Evolutionary conservation across 1,139 yeast species (phyloP).

Genomic region (Torulaspora globosa): DNA sequence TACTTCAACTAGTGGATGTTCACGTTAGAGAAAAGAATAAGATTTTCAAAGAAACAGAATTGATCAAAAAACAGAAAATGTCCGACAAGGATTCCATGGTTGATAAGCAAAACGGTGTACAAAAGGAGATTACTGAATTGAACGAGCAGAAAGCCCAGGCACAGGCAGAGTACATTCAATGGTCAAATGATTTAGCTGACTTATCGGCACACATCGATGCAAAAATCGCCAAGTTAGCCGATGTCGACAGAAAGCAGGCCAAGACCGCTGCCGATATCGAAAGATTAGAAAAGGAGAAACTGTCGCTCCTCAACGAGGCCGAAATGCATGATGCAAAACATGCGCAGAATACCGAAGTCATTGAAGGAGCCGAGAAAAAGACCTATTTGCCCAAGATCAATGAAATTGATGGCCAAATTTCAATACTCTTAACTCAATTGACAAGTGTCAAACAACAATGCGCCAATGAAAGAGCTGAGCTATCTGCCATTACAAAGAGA

Average conservation of each 20-base stretch:
- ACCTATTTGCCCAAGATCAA: slow-evolving; percentile 27
- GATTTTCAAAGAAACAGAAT: slow-evolving; percentile 30
- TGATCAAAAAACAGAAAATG: slow-evolving; percentile 25
- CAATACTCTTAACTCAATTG: slow-evolving; percentile 21
- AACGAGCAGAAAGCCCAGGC: slow-evolving; percentile 21
- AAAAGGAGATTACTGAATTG: slow-evolving; percentile 26
- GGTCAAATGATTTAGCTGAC: slow-evolving; percentile 24
- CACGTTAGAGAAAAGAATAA: slow-evolving; percentile 26
- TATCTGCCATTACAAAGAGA: slow-evolving; percentile 29
- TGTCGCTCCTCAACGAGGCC: slow-evolving; percentile 23
- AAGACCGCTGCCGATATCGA: slow-evolving; percentile 26
- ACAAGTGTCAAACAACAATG: slow-evolving; percentile 32
- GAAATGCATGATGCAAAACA: slow-evolving; percentile 20
- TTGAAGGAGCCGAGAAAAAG: slow-evolving; percentile 24
- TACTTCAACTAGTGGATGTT: slow-evolving; percentile 26
- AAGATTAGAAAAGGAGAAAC: slow-evolving; percentile 21
- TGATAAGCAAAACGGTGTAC: slow-evolving; percentile 23
- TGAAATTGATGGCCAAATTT: slow-evolving; percentile 26
- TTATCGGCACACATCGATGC: slow-evolving; percentile 31
- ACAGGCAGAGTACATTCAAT: slow-evolving; percentile 23
- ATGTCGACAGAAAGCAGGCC: slow-evolving; percentile 22
- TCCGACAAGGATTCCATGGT: slow-evolving; percentile 25
- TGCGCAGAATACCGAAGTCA: slow-evolving; percentile 18
- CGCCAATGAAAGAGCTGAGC: slow-evolving; percentile 29
- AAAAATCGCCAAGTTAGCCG: slow-evolving; percentile 27